A percentile compares a stretch with the other conserved stretches of the same genome.
These are phyloP conservation scores for Starmerella roubikii DNA, from an alignment of 805 yeast species.

Conservation along the genomic window DNA sequence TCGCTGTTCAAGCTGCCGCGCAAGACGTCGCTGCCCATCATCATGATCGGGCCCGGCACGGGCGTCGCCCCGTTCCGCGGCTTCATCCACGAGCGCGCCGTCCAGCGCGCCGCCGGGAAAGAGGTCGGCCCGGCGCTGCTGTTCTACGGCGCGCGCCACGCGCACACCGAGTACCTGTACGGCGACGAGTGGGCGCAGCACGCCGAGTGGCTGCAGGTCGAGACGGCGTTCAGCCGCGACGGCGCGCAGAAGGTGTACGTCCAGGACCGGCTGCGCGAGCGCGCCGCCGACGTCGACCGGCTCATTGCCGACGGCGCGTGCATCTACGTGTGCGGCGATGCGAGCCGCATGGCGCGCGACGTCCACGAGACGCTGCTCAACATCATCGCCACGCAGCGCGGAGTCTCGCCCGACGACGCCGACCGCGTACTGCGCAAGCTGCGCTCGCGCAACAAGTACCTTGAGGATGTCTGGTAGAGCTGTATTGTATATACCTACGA, in stretches of 20 bases:
- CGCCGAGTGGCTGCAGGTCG: constrained; percentile 34
- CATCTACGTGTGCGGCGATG: constrained; percentile 95
- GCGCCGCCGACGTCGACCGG: constrained; percentile 37
- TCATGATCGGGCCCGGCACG: constrained; percentile 95
- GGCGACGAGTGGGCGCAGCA: constrained; percentile 81
- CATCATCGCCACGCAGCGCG: constrained; percentile 50
- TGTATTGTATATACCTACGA: too few relatives aligned
- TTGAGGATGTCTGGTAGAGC: constrained; percentile 95
- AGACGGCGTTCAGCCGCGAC: constrained; percentile 81
- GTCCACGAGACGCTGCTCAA: constrained; percentile 58
- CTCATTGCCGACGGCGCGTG: constrained; percentile 59
- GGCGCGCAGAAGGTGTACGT: constrained; percentile 54
- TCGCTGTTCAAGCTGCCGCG: constrained; percentile 89
- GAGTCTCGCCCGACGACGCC: constrained; percentile 54
- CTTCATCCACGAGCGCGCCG: constrained; percentile 75
- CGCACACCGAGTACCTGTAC: constrained; percentile 70
- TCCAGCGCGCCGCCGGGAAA: constrained; percentile 35
- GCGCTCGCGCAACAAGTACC: constrained; percentile 77
- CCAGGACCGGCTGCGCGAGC: constrained; percentile 54
- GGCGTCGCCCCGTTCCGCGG: constrained; percentile 99
- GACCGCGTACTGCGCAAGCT: constrained; percentile 62
- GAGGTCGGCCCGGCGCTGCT: constrained; percentile 60
- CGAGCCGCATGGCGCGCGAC: constrained; percentile 88
- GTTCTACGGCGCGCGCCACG: constrained; percentile 78
- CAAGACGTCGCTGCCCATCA: constrained; percentile 68